Base-by-base conservation (phyloP, 2,329 filamentous ascomycete genomes). In the Fusarium brachygibbosum region DNA sequence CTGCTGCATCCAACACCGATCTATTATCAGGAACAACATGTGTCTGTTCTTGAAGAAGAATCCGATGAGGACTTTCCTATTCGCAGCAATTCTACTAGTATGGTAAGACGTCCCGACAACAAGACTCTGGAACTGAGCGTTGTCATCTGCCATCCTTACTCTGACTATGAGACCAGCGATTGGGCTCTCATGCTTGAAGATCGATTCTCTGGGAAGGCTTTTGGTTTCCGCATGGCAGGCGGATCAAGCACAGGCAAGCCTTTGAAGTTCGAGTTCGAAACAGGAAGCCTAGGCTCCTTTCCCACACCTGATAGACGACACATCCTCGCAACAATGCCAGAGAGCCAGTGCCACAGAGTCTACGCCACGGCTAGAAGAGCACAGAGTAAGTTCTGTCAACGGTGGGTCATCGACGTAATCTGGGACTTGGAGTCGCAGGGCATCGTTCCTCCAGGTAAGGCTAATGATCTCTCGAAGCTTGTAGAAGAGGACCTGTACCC, bases 181-280 rank as follows among this genome's bases (percentile, higher is more conserved):
- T 66, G 63, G 63, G 16, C 58, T 17, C 63, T 66, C 32, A 44
- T 66, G 19, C 48, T 66, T 12, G 19, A 31, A 21, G 48, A 66
- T n/a, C 32, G 19, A 28, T 34, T 31, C 17, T 34, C 38, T 5
- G 55, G 46, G 17, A 40, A 32, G 17, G 63, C 28, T 13, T 44
- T 29, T 5, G 40, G 37, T 29, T 55, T 45, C 23, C 54, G 41
- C 2, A 5, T 25, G 10, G 19, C 12, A 1, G 54, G 42, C 2
- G 54, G 45, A 10, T 61, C 61, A 9, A 19, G 41, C 7, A 17
- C 16, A 6, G 31, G 17, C 23, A 17, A n/a, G 13, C 28, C 9
- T 1, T 66, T 38, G 42, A 12, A 44, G 17, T 25, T 61, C 4
- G 25, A 40, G 1, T 34, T 49, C 5, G 54, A 60, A 17, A 7